Evolutionary conservation across 2,329 filamentous ascomycete genomes (phyloP).

Genomic region (Canariomyces notabilis): DNA sequence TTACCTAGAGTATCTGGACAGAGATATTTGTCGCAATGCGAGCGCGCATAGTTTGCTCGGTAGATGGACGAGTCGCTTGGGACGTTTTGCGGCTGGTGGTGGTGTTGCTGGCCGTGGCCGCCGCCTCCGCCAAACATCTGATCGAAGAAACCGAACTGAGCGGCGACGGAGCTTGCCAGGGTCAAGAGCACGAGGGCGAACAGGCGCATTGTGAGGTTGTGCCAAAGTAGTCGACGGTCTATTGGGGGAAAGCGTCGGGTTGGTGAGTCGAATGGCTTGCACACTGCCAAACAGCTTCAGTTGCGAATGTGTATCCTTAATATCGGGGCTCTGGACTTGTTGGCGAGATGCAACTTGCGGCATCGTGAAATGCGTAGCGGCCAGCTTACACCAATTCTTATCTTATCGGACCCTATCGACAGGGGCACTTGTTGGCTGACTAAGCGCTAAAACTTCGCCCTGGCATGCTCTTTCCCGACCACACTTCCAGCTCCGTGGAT

Average conservation of each 20-base stretch:
- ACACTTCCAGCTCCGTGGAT: not conserved
- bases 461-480: conserved; percentile 1
- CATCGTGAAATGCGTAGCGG: not conserved
- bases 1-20: conserved; percentile 78
- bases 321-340: not conserved
- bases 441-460: conserved; percentile 36
- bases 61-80: conserved; percentile 82
- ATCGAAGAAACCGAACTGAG: conserved; percentile 96
- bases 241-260: not conserved
- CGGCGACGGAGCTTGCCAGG: conserved; percentile 56
- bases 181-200: conserved; percentile 43
- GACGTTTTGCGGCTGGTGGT: conserved; percentile 67
- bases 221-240: not conserved
- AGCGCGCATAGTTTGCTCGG: conserved; percentile 43
- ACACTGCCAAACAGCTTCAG: not conserved
- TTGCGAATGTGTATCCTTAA: not conserved
- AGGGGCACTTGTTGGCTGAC: conserved; percentile 24
- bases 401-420: conserved; percentile 19
- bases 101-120: conserved; percentile 39
- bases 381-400: conserved; percentile 12
- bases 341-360: not conserved
- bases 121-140: conserved; percentile 79
- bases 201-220: conserved; percentile 31
- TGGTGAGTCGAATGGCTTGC: not conserved
- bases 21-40: conserved; percentile 88